Evolutionary conservation across 139 green algal species (phyloP), one percentile per base, ranked within the genome.

Genomic region (Haematococcus sp.): DNA sequence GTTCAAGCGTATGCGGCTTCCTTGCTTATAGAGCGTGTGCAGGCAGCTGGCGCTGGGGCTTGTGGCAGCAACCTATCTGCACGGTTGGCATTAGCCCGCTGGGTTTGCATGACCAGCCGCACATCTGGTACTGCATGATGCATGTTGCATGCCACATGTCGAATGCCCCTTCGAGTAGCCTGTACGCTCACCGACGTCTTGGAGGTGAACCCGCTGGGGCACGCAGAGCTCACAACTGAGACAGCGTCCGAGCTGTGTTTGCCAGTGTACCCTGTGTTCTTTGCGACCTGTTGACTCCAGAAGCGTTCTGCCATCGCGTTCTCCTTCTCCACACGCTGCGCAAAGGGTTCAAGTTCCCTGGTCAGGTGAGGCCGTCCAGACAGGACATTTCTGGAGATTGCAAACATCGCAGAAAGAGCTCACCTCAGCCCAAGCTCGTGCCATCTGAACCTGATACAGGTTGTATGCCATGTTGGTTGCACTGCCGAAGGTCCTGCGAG

Each of bases 401-500:
- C n/a, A n/a, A 13, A 35, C 25, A 65, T 20, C 58, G 15, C 13
- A 65, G 25, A 4, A 4, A 43, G 58, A 19, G 4, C 76, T 43
- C n/a, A 82, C 80, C 75, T 86, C 52, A 0, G 65, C 74, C 82
- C 82, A 88, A 4, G 78, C 82, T 13, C 78, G 76, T 7, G 75
- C 72, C 78, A 88, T 81, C 63, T 85, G 82, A 1, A 80, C 82
- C 25, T 85, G 78, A 56, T 88, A 88, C n/a, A 88, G 54, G 40
- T 88, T 88, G 64, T 88, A 88, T 0, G 82, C 80, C 82, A 88
- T 88, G 7, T 11, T 49, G 7, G 40, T 49, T 49, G 40, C 40
- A 49, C 40, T 49, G 40, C n/a, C n/a, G n/a, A n/a, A n/a, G n/a
- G n/a, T n/a, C n/a, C n/a, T n/a, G n/a, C n/a, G n/a, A n/a, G n/a